Base-by-base conservation (phyloP, 305 asterid genomes). In the Fraxinus angustifolia region DNA sequence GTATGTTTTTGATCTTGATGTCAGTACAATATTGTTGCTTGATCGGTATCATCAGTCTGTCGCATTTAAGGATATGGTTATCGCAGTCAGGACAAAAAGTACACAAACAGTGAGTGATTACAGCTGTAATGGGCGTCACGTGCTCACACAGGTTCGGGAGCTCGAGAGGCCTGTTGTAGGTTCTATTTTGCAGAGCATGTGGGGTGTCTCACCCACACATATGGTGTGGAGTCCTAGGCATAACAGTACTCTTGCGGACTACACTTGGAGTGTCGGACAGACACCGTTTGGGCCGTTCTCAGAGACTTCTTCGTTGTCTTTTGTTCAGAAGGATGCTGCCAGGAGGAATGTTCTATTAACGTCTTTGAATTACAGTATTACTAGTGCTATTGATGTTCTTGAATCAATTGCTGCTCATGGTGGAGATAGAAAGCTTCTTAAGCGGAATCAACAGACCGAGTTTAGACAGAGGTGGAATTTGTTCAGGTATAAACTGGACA, bases 201-300 rank as follows among this genome's bases (percentile, higher is more conserved):
- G 97, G 95, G 98, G 99, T 0, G 92, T 94, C 77, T 91, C 99
- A 0, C 99, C 96, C 0, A 95, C 98, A 0, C 98, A 95, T 87
- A 71, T 94, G 81, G 89, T 91, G 0, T 94, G 99, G 99, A 94
- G 98, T 87, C 91, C 97, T 17, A 90, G 93, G 85, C 98, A 92
- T 77, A 95, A 95, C 77, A 87, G 83, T 71, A 83, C 98, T 76
- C 87, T 94, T 48, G 90, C 91, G 34, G 99, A 95, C 81, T 94
- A 95, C 81, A 94, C 98, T 1, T 95, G 99, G 98, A 95, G 99
- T 40, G 86, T 95, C 72, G 95, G 96, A 16, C 97, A 95, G 21
- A 95, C 99, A 5, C 99, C 97, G 2, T 95, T 95, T 85, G 99
- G 99, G 12, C 98, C 99, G 0, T 95, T 95, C 79, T 92, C 97